phyloP scores from a whole-genome alignment of 73 alveolate genomes.

The Breviolum minutum region DNA sequence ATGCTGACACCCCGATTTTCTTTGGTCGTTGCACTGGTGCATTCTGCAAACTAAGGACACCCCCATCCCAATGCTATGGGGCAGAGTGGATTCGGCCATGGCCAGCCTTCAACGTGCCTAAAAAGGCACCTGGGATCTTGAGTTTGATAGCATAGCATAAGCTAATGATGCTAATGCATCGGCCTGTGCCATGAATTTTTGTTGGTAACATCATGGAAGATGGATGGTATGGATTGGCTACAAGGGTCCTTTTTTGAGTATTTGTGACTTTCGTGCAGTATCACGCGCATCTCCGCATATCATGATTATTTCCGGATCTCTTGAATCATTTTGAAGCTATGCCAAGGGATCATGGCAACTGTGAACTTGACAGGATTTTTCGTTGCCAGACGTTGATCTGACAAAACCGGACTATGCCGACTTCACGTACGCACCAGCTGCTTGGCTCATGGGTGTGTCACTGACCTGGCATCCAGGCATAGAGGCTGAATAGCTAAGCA shows the following conservation, averaged over 20 bases:
- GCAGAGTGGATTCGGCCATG: neutral
- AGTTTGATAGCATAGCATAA: neutral
- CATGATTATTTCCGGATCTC: too few relatives aligned
- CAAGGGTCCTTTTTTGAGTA: too few relatives aligned
- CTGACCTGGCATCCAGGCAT: neutral
- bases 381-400: neutral
- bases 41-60: neutral
- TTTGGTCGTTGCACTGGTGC: neutral
- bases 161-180: too few relatives aligned
- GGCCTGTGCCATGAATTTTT: too few relatives aligned
- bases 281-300: too few relatives aligned
- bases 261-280: too few relatives aligned
- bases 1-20: neutral
- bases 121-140: neutral
- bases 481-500: neutral
- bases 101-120: conserved; percentile 50
- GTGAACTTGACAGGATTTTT: neutral
- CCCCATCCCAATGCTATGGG: conserved; percentile 24
- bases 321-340: too few relatives aligned
- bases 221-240: too few relatives aligned
- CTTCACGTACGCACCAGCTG: neutral
- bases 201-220: too few relatives aligned
- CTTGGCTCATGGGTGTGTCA: neutral
- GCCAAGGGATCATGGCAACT: neutral
- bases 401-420: neutral